Base-by-base conservation (phyloP, 768 basidiomycete species). In the Cyclocybe aegerita region DNA sequence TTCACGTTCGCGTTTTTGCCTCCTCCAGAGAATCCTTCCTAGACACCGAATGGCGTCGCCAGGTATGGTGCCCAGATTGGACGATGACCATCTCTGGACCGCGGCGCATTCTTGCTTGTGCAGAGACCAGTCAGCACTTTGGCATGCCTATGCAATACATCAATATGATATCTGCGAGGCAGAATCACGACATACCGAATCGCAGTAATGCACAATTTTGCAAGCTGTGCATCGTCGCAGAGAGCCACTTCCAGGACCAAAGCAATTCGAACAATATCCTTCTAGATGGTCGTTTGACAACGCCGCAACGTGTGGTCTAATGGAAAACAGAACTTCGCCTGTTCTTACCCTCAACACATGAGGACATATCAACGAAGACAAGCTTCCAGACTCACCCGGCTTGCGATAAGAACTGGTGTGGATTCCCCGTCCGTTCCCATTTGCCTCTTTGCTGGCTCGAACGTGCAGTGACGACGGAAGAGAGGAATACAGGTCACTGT, bases 61-160 rank as follows among this genome's bases (percentile, higher is more conserved):
- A 0, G 93, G 91, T 12, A 86, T 60, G 4, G 76, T 53, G 6
- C 50, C 42, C 14, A 49, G 16, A 7, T 41, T 47, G 1, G 53
- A 59, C 29, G 73, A 64, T 1, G 71, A 38, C 87, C 85, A 86
- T 46, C 67, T 70, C 48, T 75, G 76, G 7, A 95, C 69, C 0
- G 90, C 85, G 4, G 54, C 50, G 60, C 96, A 98, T 75, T 98
- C 95, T 1, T 67, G 65, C 65, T 86, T 90, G 66, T 97, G 95
- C 2, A 78, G 33, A 0, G 60, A 15, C 93, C 92, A 93, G 57
- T 91, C 92, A 29, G 65, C 62, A 36, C 69, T 82, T 70, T 93
- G 90, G 60, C 91, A 93, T 35, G 63, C 64, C 85, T 90, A 58
- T 6, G 30, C 7, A 37, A 12, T 33, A 23, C 35, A 33, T 23